phyloP scores from a whole-genome alignment of 148 eudicot genomes.

The Persicaria maculosa region DNA sequence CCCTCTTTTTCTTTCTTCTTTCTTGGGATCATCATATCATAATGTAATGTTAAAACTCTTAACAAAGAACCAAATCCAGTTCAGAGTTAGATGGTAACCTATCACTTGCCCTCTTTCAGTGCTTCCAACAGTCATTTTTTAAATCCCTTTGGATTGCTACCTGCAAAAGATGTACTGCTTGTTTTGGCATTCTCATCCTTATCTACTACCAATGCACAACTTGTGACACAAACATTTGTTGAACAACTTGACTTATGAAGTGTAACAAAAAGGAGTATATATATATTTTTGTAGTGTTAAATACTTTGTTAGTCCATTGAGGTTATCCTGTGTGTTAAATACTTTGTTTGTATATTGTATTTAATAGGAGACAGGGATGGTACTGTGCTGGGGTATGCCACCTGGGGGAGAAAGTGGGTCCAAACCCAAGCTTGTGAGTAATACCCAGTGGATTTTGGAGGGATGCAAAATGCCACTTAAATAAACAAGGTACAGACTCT shows the following conservation, averaged over 20 bases:
- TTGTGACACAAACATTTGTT: neutral
- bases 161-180: neutral
- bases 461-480: constrained; percentile 12
- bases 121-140: constrained; percentile 8
- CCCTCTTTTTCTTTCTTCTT: neutral
- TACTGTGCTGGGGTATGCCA: neutral
- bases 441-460: constrained; percentile 12
- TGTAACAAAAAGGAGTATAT: too few relatives aligned
- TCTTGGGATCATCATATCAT: constrained; percentile 4
- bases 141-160: neutral
- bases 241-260: neutral
- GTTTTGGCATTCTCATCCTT: neutral
- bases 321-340: neutral
- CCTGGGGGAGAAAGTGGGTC: neutral
- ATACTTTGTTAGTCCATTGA: neutral
- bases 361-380: neutral
- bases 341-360: neutral
- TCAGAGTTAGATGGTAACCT: constrained; percentile 3
- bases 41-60: neutral
- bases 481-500: neutral
- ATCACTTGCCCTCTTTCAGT: constrained; percentile 13
- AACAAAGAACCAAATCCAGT: constrained; percentile 1
- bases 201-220: neutral
- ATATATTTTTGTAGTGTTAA: too few relatives aligned
- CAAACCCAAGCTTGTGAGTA: constrained; percentile 8